Evolutionary conservation across 805 yeast genomes (phyloP).

Genomic region (Deakozyma indianensis): DNA sequence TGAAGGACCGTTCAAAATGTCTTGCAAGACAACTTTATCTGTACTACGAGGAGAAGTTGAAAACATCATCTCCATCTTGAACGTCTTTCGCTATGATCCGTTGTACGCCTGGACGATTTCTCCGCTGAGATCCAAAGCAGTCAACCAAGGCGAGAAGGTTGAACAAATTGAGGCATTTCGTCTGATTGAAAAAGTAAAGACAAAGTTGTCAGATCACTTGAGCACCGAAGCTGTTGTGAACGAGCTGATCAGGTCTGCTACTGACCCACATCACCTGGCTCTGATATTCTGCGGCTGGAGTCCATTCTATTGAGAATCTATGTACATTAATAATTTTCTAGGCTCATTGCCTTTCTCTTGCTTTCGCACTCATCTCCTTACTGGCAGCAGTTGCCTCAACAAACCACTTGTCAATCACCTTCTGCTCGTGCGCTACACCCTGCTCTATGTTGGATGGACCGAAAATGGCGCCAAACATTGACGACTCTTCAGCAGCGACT

Average conservation of each 20-base stretch:
- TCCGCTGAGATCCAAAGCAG: conserved; percentile 34
- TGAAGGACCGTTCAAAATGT: conserved; percentile 57
- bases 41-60: conserved; percentile 53
- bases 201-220: conserved; percentile 56
- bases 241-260: conserved; percentile 66
- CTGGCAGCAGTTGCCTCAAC: conserved; percentile 53
- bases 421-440: conserved; percentile 61
- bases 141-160: conserved; percentile 8
- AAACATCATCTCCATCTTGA: conserved; percentile 65
- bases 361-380: conserved; percentile 23
- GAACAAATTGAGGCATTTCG: conserved; percentile 52
- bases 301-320: conserved; percentile 18
- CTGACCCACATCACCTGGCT: conserved; percentile 51
- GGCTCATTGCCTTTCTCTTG: neutral
- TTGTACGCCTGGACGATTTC: conserved; percentile 83
- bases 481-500: conserved; percentile 68
- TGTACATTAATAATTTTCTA: neutral
- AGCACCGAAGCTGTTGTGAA: conserved; percentile 77
- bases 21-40: conserved; percentile 59
- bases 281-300: conserved; percentile 43
- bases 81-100: conserved; percentile 85
- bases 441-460: conserved; percentile 45
- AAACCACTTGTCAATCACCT: conserved; percentile 59
- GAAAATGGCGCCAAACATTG: conserved; percentile 71
- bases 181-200: conserved; percentile 60